Evolutionary conservation across 441 rosid genomes (phyloP).

Genomic region (Pelargonium myrrhifolium): DNA sequence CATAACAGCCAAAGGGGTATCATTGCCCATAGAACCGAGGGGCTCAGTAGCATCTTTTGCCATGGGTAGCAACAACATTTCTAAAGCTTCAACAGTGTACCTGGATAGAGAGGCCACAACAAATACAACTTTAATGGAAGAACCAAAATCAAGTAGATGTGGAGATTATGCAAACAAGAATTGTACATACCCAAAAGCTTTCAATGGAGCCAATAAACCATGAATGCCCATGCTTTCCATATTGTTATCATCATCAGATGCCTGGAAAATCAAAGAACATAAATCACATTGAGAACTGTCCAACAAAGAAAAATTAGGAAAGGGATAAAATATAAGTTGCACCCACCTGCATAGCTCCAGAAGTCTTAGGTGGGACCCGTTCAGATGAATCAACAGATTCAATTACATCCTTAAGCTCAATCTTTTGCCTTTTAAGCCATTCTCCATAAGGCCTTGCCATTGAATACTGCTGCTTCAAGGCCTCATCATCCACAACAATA

Average conservation of each 20-base stretch:
- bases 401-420: conserved; percentile 70
- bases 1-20: conserved; percentile 97
- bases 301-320: background rate
- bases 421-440: conserved; percentile 88
- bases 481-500: conserved; percentile 91
- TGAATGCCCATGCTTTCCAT: conserved; percentile 90
- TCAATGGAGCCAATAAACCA: conserved; percentile 86
- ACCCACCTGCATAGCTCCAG: conserved; percentile 68
- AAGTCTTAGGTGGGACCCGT: conserved; percentile 48
- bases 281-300: conserved; percentile 11
- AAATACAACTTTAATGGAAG: conserved; percentile 16
- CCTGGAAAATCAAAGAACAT: conserved; percentile 34
- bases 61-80: conserved; percentile 99
- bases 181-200: conserved; percentile 88
- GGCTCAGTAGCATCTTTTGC: conserved; percentile 96
- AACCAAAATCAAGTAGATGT: conserved; percentile 7
- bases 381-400: conserved; percentile 60
- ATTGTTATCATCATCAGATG: conserved; percentile 62
- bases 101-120: conserved; percentile 38
- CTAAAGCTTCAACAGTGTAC: conserved; percentile 96
- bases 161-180: conserved; percentile 2
- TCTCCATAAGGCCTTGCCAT: conserved; percentile 85
- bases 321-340: background rate
- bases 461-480: conserved; percentile 94
- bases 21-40: conserved; percentile 99